Evolutionary conservation across 164 flowering plant genomes (phyloP), one percentile per base, ranked within the genome.

Genomic region (Vitis rupestris): DNA sequence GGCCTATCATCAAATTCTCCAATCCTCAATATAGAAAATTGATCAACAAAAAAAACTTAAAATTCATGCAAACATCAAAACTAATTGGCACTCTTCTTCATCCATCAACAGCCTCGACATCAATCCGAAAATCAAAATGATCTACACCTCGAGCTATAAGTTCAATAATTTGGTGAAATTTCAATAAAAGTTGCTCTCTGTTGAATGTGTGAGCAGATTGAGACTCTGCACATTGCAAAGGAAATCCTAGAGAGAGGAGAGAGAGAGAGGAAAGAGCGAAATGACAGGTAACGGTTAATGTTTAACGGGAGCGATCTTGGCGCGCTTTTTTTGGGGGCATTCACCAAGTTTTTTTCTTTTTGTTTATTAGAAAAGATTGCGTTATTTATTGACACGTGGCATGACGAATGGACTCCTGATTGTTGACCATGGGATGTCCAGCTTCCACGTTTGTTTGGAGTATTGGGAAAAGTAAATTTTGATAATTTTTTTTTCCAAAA

Each of bases 1-100:
- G 72, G 73, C 83, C 79, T 82, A 85, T 76, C 89, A 82, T 81
- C 76, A 81, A 82, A 31, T 54, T 59, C 67, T 49, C 50, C 65
- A 68, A 14, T 11, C 11, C 19, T 23, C 31, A 13, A 11, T 31
- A 48, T 50, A 65, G 13, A 23, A 2, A 29, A 9, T 9, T 9
- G 29, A 63, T 31, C 48, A 37, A 37, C 44, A 37, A 37, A 3
- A 37, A 37, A 6, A 37, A 37, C 44, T 37, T 37, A 37, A 37
- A 23, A 37, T n/a, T 61, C 16, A 5, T 61, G 44, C 50, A 10
- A 17, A 5, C 3, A 8, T 14, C 15, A 17, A 17, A 44, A 13
- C 8, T 63, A 37, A 3, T 37, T 37, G 4, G 44, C 14, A 63
- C 1, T 8, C 10, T 4, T 37, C 66, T 4, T 13, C 7, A 15